phyloP scores from a whole-genome alignment of 345 rosid species.

The Aquilaria malaccensis region DNA sequence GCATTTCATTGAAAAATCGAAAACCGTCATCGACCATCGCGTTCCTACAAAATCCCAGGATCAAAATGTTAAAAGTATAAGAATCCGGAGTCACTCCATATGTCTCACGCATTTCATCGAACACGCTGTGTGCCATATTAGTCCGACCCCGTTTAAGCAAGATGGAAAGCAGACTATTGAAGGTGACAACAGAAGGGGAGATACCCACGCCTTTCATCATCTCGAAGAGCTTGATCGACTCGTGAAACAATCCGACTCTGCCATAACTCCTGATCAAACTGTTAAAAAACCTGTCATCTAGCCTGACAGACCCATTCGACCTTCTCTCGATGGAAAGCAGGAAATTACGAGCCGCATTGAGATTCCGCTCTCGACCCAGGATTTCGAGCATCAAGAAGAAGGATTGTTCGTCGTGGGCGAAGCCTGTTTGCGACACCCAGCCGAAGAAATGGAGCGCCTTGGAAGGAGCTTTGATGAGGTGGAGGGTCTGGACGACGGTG shows the following conservation, averaged over 20 bases:
- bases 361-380: constrained; percentile 50
- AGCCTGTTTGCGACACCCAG: constrained; percentile 42
- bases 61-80: constrained; percentile 63
- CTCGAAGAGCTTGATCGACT: constrained; percentile 49
- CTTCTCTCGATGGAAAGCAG: constrained; percentile 53
- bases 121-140: constrained; percentile 56
- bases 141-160: constrained; percentile 68
- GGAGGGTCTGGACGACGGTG: constrained; percentile 47
- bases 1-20: constrained; percentile 54
- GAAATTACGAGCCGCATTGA: constrained; percentile 69
- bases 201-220: constrained; percentile 63
- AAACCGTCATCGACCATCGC: constrained; percentile 70
- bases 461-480: constrained; percentile 40
- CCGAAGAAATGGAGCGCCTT: constrained; percentile 61
- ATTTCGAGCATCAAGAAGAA: constrained; percentile 63
- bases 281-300: constrained; percentile 63
- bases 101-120: constrained; percentile 70
- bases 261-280: constrained; percentile 72
- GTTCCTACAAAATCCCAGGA: constrained; percentile 67
- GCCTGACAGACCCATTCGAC: constrained; percentile 49
- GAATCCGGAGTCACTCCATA: constrained; percentile 71
- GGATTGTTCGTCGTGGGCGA: constrained; percentile 42
- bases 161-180: constrained; percentile 52
- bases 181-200: constrained; percentile 63
- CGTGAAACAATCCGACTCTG: constrained; percentile 57